Evolutionary conservation across 306 rosid species (phyloP).

Genomic region (Cicer judaicum): DNA sequence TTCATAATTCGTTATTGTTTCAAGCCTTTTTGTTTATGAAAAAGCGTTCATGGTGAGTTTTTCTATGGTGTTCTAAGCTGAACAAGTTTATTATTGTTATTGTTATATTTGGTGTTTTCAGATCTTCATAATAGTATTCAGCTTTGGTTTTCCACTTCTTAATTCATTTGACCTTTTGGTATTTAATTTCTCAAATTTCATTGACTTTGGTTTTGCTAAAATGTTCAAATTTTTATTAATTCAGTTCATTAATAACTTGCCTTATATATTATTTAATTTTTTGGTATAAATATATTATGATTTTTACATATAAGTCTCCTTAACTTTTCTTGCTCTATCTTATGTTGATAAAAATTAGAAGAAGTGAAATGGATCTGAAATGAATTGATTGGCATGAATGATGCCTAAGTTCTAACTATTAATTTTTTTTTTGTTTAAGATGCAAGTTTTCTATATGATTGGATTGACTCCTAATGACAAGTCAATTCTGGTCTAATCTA

Average conservation of each 20-base stretch:
- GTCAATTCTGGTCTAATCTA: slow-evolving; percentile 40
- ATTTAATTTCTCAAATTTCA: slow-evolving; percentile 5
- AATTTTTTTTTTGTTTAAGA: neutral
- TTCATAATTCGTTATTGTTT: neutral
- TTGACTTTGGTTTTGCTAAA: slow-evolving; percentile 22
- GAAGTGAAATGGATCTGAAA: slow-evolving; percentile 52
- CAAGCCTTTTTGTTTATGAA: neutral
- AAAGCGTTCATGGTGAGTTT: neutral
- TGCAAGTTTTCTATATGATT: slow-evolving; percentile 21
- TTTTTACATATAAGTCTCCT: slow-evolving; percentile 14
- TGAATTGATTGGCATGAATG: slow-evolving; percentile 30
- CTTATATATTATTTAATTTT: too few relatives aligned
- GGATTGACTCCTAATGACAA: slow-evolving; percentile 24
- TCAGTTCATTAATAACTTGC: neutral
- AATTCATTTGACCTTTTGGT: slow-evolving; percentile 23
- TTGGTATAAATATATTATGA: neutral
- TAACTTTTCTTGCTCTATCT: neutral
- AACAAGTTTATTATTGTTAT: slow-evolving; percentile 2
- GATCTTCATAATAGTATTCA: slow-evolving; percentile 33
- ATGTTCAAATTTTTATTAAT: slow-evolving; percentile 15
- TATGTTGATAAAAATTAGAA: slow-evolving; percentile 10
- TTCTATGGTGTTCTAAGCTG: slow-evolving; percentile 14
- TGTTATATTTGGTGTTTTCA: slow-evolving; percentile 17
- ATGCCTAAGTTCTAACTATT: slow-evolving; percentile 3
- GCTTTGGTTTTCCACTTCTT: neutral